Evolutionary conservation across 441 rosid species (phyloP), one percentile per base, ranked within the genome.

Genomic region (Aleurites moluccanus): DNA sequence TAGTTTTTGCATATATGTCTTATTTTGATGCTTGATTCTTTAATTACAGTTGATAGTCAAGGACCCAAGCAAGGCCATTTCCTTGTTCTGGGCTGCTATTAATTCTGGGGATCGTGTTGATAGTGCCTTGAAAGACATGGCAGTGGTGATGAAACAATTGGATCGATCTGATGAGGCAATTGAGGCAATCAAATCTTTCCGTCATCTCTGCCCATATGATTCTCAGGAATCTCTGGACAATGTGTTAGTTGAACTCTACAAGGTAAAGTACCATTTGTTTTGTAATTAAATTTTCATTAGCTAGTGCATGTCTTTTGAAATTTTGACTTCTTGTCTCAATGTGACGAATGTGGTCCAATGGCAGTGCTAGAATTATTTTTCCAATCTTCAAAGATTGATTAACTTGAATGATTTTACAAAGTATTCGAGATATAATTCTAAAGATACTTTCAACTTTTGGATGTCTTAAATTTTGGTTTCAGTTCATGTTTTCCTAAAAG

Each of bases 91-190:
- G 97, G 92, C 97, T 25, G 98, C 97, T 3, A 94, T 94, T 60
- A 94, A 94, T 70, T 85, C 89, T 9, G 94, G 97, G 53, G 98
- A 94, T 67, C 81, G 97, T 33, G 91, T 94, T 30, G 97, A 94
- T 64, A 94, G 98, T 62, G 92, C 97, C 10, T 75, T 92, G 83
- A 94, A 94, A 75, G 97, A 94, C 86, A 94, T 94, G 98, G 98
- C 95, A 0, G 89, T 90, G 47, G 95, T 92, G 64, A 90, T 94
- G 97, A 94, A 91, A 70, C 98, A 94, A 72, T 63, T 94, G 78
- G 67, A 92, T 79, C 83, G 98, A 80, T 75, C 97, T 21, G 93
- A 94, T 2, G 97, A 92, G 83, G 98, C 97, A 8, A 88, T 94
- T 10, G 97, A 94, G 82, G 98, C 97, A 0, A 88, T 94, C 79